These are phyloP conservation scores for Hanseniaspora occidentalis DNA, from an alignment of 805 yeast species.

Conservation along the genomic window DNA sequence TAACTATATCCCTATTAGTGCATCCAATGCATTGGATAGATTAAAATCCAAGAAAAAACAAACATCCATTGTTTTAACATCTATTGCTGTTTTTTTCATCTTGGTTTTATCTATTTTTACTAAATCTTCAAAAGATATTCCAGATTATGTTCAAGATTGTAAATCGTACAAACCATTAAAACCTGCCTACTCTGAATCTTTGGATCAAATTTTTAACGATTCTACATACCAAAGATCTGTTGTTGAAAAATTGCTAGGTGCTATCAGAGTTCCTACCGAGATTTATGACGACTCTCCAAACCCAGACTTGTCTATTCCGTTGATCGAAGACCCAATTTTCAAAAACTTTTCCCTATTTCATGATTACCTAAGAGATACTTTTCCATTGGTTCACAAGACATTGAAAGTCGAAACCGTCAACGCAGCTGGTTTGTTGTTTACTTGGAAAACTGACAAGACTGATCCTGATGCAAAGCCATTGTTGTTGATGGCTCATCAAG, in stretches of 20 bases:
- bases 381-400: constrained; percentile 33
- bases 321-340: constrained; percentile 7
- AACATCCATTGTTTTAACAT: neutral
- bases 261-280: constrained; percentile 46
- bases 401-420: constrained; percentile 38
- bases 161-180: constrained; percentile 6
- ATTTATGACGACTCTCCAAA: constrained; percentile 32
- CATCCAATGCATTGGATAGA: constrained; percentile 3
- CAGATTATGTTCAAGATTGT: constrained; percentile 5
- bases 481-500: constrained; percentile 57
- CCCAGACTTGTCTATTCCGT: constrained; percentile 8
- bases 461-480: constrained; percentile 36
- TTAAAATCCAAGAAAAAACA: constrained; percentile 5
- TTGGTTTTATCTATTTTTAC: neutral
- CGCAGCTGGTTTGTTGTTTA: constrained; percentile 42
- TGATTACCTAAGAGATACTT: constrained; percentile 33
- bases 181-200: constrained; percentile 7
- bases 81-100: constrained; percentile 1
- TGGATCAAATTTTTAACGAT: constrained; percentile 8
- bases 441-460: constrained; percentile 26
- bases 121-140: constrained; percentile 1
- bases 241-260: constrained; percentile 30
- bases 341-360: constrained; percentile 27
- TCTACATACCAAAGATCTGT: constrained; percentile 7
- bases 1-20: constrained; percentile 6